A percentile compares a stretch with the other conserved stretches of the same genome.
phyloP scores from a whole-genome alignment of 345 rosid species.

The Trapa incisa region DNA sequence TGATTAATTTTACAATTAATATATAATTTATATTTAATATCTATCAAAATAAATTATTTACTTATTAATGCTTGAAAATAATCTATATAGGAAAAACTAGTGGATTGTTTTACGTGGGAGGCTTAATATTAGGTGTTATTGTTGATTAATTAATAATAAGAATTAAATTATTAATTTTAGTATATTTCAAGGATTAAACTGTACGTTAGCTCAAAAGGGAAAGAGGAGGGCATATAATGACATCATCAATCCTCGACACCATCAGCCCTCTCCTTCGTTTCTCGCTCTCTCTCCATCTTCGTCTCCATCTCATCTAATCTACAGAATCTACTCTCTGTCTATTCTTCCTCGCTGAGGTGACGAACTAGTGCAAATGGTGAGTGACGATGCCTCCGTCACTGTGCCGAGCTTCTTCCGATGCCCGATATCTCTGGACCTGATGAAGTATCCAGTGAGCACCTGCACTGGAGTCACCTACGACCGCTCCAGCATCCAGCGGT shows the following conservation, averaged over 20 bases:
- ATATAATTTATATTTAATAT: too few relatives aligned
- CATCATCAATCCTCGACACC: slow-evolving; percentile 26
- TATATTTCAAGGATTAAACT: too few relatives aligned
- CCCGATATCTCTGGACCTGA: slow-evolving; percentile 87
- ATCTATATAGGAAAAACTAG: too few relatives aligned
- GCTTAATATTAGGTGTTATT: too few relatives aligned
- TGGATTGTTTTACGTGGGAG: too few relatives aligned
- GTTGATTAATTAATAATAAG: too few relatives aligned
- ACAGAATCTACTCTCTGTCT: too few relatives aligned
- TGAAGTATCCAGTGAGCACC: slow-evolving; percentile 87
- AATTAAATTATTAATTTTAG: too few relatives aligned
- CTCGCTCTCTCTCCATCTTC: background rate
- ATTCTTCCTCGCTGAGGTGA: slow-evolving; percentile 7
- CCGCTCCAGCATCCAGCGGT: slow-evolving; percentile 69
- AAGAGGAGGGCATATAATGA: slow-evolving; percentile 13
- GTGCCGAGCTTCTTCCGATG: slow-evolving; percentile 75
- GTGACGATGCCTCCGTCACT: slow-evolving; percentile 56
- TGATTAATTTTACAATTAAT: too few relatives aligned
- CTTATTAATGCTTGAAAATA: too few relatives aligned
- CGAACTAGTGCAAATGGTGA: slow-evolving; percentile 27
- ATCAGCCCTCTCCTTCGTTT: slow-evolving; percentile 24
- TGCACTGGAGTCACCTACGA: slow-evolving; percentile 96
- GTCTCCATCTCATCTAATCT: too few relatives aligned
- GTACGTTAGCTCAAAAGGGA: background rate
- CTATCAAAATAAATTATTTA: too few relatives aligned